Evolutionary conservation across 2,329 filamentous ascomycete genomes (phyloP), one percentile per base, ranked within the genome.

Genomic region (Aureobasidium zeae): DNA sequence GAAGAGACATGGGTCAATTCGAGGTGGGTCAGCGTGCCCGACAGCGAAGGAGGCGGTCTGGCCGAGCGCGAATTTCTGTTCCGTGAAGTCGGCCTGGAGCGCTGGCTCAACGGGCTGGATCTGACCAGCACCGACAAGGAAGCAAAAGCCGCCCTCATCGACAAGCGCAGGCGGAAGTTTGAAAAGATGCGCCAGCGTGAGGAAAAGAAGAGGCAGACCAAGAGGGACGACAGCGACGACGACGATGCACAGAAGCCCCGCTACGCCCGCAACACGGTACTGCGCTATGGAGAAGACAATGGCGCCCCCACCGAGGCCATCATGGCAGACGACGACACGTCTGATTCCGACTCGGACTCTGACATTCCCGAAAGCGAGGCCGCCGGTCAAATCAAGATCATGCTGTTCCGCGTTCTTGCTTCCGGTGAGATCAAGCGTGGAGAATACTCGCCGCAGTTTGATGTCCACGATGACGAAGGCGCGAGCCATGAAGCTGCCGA

Each of bases 1-100:
- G 91, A 96, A 61, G 91, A 98, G 66, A 98, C 91, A 2, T 98
- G 91, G 91, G 93, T 98, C 17, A 98, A 96, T 59, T 95, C 87
- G 45, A 76, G 91, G 55, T 98, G 91, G 91, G 91, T 98, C 37
- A 89, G 93, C 59, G 79, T 98, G 5, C 86, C 89, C 2, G 81
- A 88, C 20, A 78, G 82, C 17, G 89, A 96, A 64, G 89, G 89
- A 22, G 91, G 91, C 37, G 91, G 91, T 30, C 76, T 98, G 33
- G 91, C 91, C 21, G 91, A 98, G 69, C 79, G 91, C 51, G 91
- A 98, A 61, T 98, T 98, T 55, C 69, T 98, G 51, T 98, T 98
- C 66, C 84, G 89, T 45, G 91, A 98, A 63, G 91, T 98, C 35
- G 91, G 91, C 2, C 69, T 98, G 42, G 91, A 98, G 67, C 75